A percentile compares a stretch with the other conserved stretches of the same genome.
Evolutionary conservation across 164 flowering plant genomes (phyloP).

Genomic region (Amborella trichopoda): DNA sequence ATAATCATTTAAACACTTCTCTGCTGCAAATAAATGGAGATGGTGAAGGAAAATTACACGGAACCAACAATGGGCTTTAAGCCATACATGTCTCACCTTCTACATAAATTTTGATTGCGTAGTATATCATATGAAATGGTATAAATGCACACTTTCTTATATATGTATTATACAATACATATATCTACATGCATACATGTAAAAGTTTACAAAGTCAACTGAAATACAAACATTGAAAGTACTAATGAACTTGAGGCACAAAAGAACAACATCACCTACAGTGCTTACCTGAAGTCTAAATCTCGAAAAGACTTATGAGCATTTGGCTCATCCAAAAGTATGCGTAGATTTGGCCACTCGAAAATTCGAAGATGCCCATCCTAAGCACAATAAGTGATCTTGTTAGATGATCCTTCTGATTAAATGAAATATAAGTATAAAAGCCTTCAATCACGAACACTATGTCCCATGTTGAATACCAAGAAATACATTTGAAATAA

Average conservation of each 20-base stretch:
- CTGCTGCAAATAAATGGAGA: no score
- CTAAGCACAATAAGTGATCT: constrained; percentile 18
- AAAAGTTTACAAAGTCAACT: neutral
- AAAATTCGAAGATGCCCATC: constrained; percentile 90
- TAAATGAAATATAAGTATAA: neutral
- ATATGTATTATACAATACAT: neutral
- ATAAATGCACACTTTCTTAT: neutral
- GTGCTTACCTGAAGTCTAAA: constrained; percentile 84
- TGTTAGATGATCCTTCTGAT: neutral
- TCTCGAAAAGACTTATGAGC: constrained; percentile 82
- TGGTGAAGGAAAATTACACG: no score
- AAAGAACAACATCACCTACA: no score
- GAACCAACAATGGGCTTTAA: no score
- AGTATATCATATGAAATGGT: neutral
- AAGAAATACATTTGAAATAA: neutral
- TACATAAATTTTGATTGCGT: neutral
- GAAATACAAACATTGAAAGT: neutral
- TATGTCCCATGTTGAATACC: neutral
- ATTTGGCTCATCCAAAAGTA: constrained; percentile 69
- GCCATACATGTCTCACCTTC: no score
- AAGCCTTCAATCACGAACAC: no score
- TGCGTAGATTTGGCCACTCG: constrained; percentile 77
- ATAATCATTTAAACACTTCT: no score
- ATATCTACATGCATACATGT: neutral
- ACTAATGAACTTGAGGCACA: no score